Evolutionary conservation across 2,329 filamentous ascomycete species (phyloP).

Genomic region (Seiridium unicorne): DNA sequence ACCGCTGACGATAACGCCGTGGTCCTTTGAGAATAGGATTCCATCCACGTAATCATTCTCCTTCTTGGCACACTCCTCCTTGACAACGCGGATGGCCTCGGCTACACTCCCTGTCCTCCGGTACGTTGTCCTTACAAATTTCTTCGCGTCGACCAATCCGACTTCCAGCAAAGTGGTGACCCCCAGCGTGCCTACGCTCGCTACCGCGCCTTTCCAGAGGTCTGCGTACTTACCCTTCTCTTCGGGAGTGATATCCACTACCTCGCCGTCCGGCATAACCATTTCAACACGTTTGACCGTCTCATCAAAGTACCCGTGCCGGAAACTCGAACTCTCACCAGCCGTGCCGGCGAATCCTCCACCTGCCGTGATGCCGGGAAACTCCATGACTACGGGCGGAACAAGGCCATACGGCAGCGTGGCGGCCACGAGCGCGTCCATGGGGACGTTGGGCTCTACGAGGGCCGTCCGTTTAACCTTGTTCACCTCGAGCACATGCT

Average conservation of each 20-base stretch:
- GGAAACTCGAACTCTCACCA: conserved; percentile 69
- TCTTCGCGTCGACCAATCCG: conserved; percentile 56
- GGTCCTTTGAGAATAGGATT: conserved; percentile 61
- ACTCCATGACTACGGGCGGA: conserved; percentile 74
- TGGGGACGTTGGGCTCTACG: conserved; percentile 74
- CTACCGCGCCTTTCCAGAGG: conserved; percentile 64
- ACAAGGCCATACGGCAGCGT: conserved; percentile 66
- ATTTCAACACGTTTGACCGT: conserved; percentile 66
- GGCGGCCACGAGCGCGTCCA: conserved; percentile 67
- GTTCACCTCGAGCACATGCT: conserved; percentile 64
- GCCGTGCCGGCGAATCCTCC: conserved; percentile 71
- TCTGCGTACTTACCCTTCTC: conserved; percentile 36
- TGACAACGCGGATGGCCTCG: conserved; percentile 47
- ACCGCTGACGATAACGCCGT: conserved; percentile 67
- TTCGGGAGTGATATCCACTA: conserved; percentile 48
- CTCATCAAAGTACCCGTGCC: conserved; percentile 69
- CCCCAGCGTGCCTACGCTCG: conserved; percentile 67
- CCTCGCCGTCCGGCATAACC: conserved; percentile 64
- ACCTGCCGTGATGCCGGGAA: conserved; percentile 72
- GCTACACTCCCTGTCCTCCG: conserved; percentile 48
- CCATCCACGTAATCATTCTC: conserved; percentile 71
- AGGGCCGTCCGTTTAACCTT: conserved; percentile 53
- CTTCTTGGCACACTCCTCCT: conserved; percentile 40
- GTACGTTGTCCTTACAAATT: conserved; percentile 63
- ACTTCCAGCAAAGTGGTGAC: conserved; percentile 67